Base-by-base conservation (phyloP, 331 rosid genomes). In the Malus hybrid region DNA sequence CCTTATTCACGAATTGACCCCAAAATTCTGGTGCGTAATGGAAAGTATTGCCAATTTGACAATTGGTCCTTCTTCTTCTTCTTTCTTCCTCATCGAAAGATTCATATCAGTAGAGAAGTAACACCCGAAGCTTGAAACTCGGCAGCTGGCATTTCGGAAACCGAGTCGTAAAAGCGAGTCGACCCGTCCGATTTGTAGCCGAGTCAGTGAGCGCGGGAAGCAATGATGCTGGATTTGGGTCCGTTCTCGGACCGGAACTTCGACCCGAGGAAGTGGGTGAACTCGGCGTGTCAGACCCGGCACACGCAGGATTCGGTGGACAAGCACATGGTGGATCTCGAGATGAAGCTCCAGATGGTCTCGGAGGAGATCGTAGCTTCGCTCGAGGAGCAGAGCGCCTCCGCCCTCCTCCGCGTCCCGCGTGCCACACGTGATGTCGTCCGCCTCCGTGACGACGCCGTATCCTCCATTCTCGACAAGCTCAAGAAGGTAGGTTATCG, bases 181-280 rank as follows among this genome's bases (percentile, higher is more conserved):
- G 24, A 62, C 65, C 74, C 77, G 31, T 32, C 52, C 69, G 71
- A 70, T 70, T 57, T 18, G 39, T 10, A 74, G 24, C 68, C 65
- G 60, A 82, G 20, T 70, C 24, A 50, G 46, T 10, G 24, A 65
- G 70, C 6, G 6, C 52, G 15, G 68, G 34, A 29, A 63, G 69
- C 57, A 94, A 52, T 80, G 89, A 95, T 92, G 97, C 88, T 95
- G 62, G 99, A 95, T 90, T 84, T 92, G 80, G 96, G 96, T 36
- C 93, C 97, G 19, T 95, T 95, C 83, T 92, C 97, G 14, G 79
- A 78, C 42, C 96, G 88, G 79, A 90, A 79, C 52, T 95, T 90
- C 82, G 96, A 95, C 85, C 88, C 96, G 18, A 95, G 88, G 93
- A 92, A 89, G 69, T 95, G 99, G 99, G 89, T 95, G 67, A 95